Conservation (phyloP, 2,329 filamentous ascomycete genomes). For the Trichoderma brevicompactum region DNA sequence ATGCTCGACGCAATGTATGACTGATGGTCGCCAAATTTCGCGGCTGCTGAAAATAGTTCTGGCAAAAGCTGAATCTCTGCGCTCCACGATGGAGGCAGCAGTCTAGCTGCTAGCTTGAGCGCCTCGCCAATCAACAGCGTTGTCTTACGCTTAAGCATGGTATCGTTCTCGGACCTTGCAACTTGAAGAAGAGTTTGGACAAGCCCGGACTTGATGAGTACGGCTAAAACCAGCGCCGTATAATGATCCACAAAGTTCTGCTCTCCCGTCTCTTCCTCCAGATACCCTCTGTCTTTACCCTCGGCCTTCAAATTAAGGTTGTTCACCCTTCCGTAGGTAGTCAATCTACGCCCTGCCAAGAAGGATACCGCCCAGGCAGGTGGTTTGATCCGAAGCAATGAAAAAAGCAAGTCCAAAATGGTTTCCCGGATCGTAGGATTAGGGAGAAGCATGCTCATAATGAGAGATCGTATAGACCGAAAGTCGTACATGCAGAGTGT, state of each 20-base stretch:
- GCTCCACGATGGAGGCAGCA: slow-evolving; percentile 82
- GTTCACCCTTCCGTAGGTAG: slow-evolving; percentile 93
- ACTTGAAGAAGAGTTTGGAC: slow-evolving; percentile 65
- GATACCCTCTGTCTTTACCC: slow-evolving; percentile 55
- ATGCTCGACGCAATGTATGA: slow-evolving; percentile 85
- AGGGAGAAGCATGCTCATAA: slow-evolving; percentile 65
- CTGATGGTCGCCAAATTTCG: slow-evolving; percentile 70
- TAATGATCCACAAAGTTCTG: slow-evolving; percentile 94
- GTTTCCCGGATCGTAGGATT: slow-evolving; percentile 67
- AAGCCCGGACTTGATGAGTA: slow-evolving; percentile 82
- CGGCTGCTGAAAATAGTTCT: slow-evolving; percentile 77
- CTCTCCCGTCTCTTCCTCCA: slow-evolving; percentile 70
- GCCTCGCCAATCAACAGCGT: slow-evolving; percentile 90
- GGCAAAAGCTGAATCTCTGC: slow-evolving; percentile 85
- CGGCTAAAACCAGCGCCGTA: slow-evolving; percentile 82
- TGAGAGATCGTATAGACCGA: slow-evolving; percentile 78
- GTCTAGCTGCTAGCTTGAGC: slow-evolving; percentile 82
- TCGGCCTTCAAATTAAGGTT: slow-evolving; percentile 78
- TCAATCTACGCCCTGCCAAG: slow-evolving; percentile 86
- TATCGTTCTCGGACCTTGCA: slow-evolving; percentile 69
- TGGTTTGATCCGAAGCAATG: slow-evolving; percentile 81
- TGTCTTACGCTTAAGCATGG: slow-evolving; percentile 80
- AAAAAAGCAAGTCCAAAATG: slow-evolving; percentile 85
- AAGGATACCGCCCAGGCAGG: slow-evolving; percentile 94
- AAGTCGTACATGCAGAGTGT: slow-evolving; percentile 87